These are phyloP conservation scores for Pyropia haitanensis DNA, from an alignment of 23 red algal genomes.

Conservation along the genomic window DNA sequence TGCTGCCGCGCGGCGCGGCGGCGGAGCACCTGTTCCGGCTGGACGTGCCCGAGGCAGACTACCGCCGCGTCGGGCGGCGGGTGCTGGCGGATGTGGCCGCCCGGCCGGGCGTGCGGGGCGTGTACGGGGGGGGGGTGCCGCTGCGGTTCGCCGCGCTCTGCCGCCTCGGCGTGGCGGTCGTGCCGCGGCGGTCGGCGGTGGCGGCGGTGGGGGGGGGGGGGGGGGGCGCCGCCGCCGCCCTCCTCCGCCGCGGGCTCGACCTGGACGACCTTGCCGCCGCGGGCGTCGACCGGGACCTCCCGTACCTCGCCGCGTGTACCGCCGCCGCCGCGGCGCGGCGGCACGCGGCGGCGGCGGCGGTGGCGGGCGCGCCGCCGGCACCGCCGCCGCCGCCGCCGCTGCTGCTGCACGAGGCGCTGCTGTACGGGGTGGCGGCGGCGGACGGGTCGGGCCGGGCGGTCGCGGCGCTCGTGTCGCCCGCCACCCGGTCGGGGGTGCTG, in stretches of 20 bases:
- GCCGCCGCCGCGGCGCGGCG: neutral
- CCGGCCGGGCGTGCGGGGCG: neutral
- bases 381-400: neutral
- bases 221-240: neutral
- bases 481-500: slow-evolving; percentile 27
- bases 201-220: neutral
- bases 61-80: neutral
- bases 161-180: neutral
- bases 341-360: too few species aligned
- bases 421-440: slow-evolving; percentile 45
- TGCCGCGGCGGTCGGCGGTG: neutral
- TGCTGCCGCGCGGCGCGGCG: slow-evolving; percentile 24
- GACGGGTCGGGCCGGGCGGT: slow-evolving; percentile 45
- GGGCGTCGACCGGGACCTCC: neutral
- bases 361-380: too few species aligned
- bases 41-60: slow-evolving; percentile 20
- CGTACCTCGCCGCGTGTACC: neutral
- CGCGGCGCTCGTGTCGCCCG: slow-evolving; percentile 40
- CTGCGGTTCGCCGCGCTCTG: neutral
- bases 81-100: neutral
- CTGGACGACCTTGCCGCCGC: neutral
- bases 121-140: neutral
- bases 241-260: neutral
- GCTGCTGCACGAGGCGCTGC: slow-evolving; percentile 41
- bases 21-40: slow-evolving; percentile 31